A percentile compares a stretch with the other conserved stretches of the same genome.
phyloP scores from a whole-genome alignment of 306 rosid species.

The Dryas octopetala region DNA sequence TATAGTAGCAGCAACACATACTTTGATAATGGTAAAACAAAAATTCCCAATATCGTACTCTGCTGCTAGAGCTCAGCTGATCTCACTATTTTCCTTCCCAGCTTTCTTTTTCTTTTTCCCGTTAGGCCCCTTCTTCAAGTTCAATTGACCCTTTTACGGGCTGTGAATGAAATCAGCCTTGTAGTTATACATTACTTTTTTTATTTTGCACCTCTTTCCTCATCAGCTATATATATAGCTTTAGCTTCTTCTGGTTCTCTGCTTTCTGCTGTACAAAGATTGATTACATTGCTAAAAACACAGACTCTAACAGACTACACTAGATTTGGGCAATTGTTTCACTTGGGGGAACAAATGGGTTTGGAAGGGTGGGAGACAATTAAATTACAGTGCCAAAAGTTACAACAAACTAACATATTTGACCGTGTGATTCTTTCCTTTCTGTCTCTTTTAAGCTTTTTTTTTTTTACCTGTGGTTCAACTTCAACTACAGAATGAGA shows the following conservation, averaged over 20 bases:
- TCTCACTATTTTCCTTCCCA: conserved; percentile 9
- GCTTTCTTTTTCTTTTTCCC: background rate
- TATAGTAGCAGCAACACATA: conserved; percentile 29
- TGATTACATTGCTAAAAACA: conserved; percentile 35
- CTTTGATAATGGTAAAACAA: conserved; percentile 4
- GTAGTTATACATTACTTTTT: conserved; percentile 26
- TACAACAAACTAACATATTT: conserved; percentile 44
- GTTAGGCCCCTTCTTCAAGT: too few species aligned
- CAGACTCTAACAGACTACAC: conserved; percentile 37
- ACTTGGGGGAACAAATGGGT: conserved; percentile 11
- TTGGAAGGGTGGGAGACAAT: background rate
- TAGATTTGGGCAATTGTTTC: conserved; percentile 34
- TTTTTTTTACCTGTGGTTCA: conserved; percentile 67
- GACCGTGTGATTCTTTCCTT: conserved; percentile 33
- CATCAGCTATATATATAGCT: conserved; percentile 1
- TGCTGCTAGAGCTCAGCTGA: background rate
- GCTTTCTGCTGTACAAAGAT: conserved; percentile 65
- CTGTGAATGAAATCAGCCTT: conserved; percentile 38
- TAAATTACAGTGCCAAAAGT: conserved; percentile 46
- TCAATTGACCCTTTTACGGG: conserved; percentile 22
- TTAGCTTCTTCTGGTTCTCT: conserved; percentile 13
- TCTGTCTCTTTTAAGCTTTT: conserved; percentile 27
- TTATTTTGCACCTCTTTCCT: conserved; percentile 13
- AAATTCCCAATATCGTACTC: conserved; percentile 22
- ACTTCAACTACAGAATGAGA: conserved; percentile 52